Percentiles rank a stretch among this genome's conserved stretches.
Conservation (phyloP, 2,329 filamentous ascomycete genomes). For the Domatiomyces catenatus region DNA sequence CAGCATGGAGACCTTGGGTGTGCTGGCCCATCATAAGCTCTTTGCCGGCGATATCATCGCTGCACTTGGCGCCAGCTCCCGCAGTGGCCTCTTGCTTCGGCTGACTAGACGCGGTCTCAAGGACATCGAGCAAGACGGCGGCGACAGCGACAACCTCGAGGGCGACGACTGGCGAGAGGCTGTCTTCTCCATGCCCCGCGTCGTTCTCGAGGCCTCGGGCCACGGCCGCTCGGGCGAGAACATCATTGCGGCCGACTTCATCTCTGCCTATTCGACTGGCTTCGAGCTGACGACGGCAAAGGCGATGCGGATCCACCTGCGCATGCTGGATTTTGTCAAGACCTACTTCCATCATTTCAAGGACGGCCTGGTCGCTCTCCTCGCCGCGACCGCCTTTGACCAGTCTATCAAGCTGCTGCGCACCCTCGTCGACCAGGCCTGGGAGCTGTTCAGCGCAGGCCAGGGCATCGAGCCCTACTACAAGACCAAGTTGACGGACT, state of each 20-base stretch:
- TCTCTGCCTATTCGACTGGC: constrained; percentile 80
- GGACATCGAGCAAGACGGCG: constrained; percentile 52
- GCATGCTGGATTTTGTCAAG: constrained; percentile 75
- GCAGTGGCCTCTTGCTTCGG: constrained; percentile 88
- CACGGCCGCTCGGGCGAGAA: constrained; percentile 55
- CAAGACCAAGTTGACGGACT: constrained; percentile 74
- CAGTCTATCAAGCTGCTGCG: constrained; percentile 78
- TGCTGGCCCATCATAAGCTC: constrained; percentile 62
- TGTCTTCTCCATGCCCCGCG: constrained; percentile 73
- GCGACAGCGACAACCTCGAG: constrained; percentile 45
- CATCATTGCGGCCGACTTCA: constrained; percentile 63
- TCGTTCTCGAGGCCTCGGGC: constrained; percentile 33
- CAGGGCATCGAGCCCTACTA: constrained; percentile 57
- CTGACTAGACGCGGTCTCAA: constrained; percentile 79
- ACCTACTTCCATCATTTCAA: constrained; percentile 72
- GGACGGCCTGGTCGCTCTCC: constrained; percentile 70
- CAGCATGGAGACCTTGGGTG: constrained; percentile 66
- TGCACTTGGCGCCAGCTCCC: constrained; percentile 88
- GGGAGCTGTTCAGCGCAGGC: constrained; percentile 50
- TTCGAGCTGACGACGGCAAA: constrained; percentile 67
- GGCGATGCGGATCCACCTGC: constrained; percentile 69
- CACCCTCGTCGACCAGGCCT: constrained; percentile 57
- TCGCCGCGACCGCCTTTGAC: constrained; percentile 69
- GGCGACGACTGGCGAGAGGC: constrained; percentile 81
- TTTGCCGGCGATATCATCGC: constrained; percentile 71